A percentile compares a stretch with the other conserved stretches of the same genome.
phyloP scores from a whole-genome alignment of 768 basidiomycete species.

The Tylopilus plumbeoviolaceoides region DNA sequence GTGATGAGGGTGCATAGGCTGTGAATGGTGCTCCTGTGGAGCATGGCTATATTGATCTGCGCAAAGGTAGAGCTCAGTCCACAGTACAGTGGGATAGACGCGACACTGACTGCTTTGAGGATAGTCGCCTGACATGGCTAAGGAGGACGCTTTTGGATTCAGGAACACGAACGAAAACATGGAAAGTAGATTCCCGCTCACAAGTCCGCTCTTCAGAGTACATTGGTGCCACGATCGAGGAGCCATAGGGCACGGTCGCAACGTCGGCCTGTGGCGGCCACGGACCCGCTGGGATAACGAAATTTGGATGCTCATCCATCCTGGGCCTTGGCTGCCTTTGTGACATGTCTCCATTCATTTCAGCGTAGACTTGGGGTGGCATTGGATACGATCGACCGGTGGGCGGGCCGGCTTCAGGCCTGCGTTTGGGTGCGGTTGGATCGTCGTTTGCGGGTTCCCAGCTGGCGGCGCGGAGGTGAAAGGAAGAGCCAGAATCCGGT shows the following conservation, averaged over 20 bases:
- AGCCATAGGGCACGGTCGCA: conserved; percentile 37
- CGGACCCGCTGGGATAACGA: conserved; percentile 25
- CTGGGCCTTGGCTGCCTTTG: conserved; percentile 26
- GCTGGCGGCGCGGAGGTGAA: conserved; percentile 58
- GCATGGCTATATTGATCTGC: conserved; percentile 32
- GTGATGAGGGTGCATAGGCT: conserved; percentile 27
- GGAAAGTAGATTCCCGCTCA: conserved; percentile 27
- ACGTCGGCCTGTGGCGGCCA: conserved; percentile 35
- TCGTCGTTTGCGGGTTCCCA: conserved; percentile 44
- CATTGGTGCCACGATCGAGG: conserved; percentile 42
- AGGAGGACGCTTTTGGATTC: conserved; percentile 15
- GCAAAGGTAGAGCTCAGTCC: conserved; percentile 13
- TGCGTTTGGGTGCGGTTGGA: conserved; percentile 35
- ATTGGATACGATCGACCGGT: conserved; percentile 34
- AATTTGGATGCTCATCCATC: conserved; percentile 30
- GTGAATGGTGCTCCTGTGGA: conserved; percentile 33
- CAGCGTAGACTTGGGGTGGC: conserved; percentile 33
- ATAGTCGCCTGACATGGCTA: conserved; percentile 44
- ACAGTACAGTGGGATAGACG: conserved; percentile 5
- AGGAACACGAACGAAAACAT: conserved; percentile 10
- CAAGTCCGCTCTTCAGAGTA: conserved; percentile 59
- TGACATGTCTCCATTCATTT: conserved; percentile 31
- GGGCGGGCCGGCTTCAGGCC: conserved; percentile 31
- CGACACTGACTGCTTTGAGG: conserved; percentile 39
- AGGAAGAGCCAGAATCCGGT: conserved; percentile 34